These are phyloP conservation scores for Postia placenta DNA, from an alignment of 768 basidiomycete species.

Conservation along the genomic window DNA sequence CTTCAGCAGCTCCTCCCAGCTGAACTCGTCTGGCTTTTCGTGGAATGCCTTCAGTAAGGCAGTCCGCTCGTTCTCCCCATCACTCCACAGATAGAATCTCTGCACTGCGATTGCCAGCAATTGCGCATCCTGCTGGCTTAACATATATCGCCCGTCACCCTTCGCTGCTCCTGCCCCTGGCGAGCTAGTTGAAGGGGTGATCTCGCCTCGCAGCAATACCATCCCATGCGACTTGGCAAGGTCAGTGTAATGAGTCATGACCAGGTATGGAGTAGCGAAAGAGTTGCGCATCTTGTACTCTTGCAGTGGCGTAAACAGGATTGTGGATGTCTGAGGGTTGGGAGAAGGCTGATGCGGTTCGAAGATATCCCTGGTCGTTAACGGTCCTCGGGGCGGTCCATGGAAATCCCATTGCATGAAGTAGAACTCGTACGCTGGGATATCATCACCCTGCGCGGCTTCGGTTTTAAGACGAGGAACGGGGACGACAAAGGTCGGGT, in stretches of 20 bases:
- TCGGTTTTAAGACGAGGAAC: conserved; percentile 47
- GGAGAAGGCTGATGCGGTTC: conserved; percentile 26
- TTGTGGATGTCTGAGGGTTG: conserved; percentile 59
- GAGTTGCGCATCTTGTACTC: conserved; percentile 85
- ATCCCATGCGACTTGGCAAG: conserved; percentile 71
- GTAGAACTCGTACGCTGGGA: conserved; percentile 68
- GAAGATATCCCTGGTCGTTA: conserved; percentile 39
- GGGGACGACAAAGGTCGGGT: conserved; percentile 80
- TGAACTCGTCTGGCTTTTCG: conserved; percentile 70
- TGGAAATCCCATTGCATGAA: conserved; percentile 90
- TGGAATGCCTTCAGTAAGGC: conserved; percentile 67
- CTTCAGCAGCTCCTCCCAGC: conserved; percentile 75
- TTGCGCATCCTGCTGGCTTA: conserved; percentile 82
- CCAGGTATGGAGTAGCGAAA: conserved; percentile 88
- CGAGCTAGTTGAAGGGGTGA: conserved; percentile 62
- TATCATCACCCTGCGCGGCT: conserved; percentile 27
- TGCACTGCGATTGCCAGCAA: conserved; percentile 75
- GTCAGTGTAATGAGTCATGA: conserved; percentile 89
- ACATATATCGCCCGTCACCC: conserved; percentile 43
- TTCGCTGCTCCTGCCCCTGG: conserved; percentile 26
- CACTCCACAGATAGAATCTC: conserved; percentile 73
- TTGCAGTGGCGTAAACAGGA: conserved; percentile 88
- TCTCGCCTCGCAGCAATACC: conserved; percentile 87
- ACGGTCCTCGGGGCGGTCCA: conserved; percentile 56
- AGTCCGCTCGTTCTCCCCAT: conserved; percentile 33